Evolutionary conservation across 805 yeast species (phyloP), one percentile per base, ranked within the genome.

Genomic region (Lipomyces sp.): DNA sequence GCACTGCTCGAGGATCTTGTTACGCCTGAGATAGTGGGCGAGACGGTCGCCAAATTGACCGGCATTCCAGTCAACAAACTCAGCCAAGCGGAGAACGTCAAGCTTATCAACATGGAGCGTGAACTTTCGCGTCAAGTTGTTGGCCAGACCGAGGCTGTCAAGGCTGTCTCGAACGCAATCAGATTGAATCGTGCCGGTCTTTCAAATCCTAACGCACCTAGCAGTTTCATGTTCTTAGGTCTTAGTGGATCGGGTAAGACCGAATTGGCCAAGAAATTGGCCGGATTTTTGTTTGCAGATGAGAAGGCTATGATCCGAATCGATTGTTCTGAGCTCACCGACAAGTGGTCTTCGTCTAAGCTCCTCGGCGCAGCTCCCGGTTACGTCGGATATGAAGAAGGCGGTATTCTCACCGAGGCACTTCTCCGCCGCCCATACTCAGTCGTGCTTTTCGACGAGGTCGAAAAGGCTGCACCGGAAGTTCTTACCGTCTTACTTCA

Each of bases 181-280:
- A 86, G 99, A 79, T 84, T 95, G 73, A 87, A 91, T 18, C 86
- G 99, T 77, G 93, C 98, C 10, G 99, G 99, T 29, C 84, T 95
- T 71, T 90, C 97, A 32, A 95, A 95, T 78, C 99, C 99, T 63
- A 86, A 92, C 78, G 97, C 96, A 72, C 99, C 99, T 4, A 65
- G 71, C 62, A 90, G 97, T 13, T 95, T 95, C 85, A 76, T 95
- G 75, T 95, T 95, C 84, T 82, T 96, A 69, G 99, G 99, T 67
- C 85, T 94, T 67, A 90, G 97, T 2, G 99, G 99, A 74, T 92
- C 97, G 5, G 99, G 99, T 85, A 95, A 95, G 84, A 95, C 99
- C 7, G 98, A 95, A 79, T 83, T 95, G 73, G 98, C 99, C 32
- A 95, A 95, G 85, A 95, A 93, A 75, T 85, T 95, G 33, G 98